Evolutionary conservation across 2,329 filamentous ascomycete species (phyloP), one percentile per base, ranked within the genome.

Genomic region (Macroventuria anomochaeta): DNA sequence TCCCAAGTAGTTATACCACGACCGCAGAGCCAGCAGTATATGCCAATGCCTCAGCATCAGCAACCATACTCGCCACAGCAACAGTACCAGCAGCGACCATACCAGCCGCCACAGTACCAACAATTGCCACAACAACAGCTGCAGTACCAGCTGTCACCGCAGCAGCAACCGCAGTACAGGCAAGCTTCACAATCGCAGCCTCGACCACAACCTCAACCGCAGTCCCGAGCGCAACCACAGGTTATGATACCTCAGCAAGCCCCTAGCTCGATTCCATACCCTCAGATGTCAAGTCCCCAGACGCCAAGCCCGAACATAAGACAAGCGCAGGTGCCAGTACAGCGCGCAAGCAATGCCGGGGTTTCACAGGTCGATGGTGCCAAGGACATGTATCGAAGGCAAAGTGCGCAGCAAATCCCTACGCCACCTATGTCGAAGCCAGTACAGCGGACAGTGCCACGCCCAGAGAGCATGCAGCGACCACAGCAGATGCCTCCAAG

Each of bases 391-490:
- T 61, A 55, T 20, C 60, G 62, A 17, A 57, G 43, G 7, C 53
- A 58, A 31, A 63, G 55, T 15, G 36, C 43, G 23, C 65, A 62
- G 13, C 63, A 63, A 21, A 37, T 43, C n/a, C 57, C 51, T 18
- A 46, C 29, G 13, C 58, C 70, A n/a, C 62, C 74, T 20, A 62
- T 59, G 31, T 69, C 72, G 38, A 78, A 76, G 37, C 71, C 76
- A 15, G 63, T 69, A 29, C 68, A 70, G 29, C 71, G 73, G 33
- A 71, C 77, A 40, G 68, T 73, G 21, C 73, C 74, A 46, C 61
- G 75, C 33, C 65, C 73, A 28, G 65, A 73, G 51, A 64, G 67
- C 36, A 56, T 55, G 11, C 67, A 60, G 10, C 64, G 61, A 25
- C 58, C 64, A 6, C 72, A 70, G 46, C 72, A 73, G 34, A 70